Percentiles rank a stretch among this genome's conserved stretches.
phyloP scores from a whole-genome alignment of 176 grass and related monocot genomes.

The Juncus inflexus region DNA sequence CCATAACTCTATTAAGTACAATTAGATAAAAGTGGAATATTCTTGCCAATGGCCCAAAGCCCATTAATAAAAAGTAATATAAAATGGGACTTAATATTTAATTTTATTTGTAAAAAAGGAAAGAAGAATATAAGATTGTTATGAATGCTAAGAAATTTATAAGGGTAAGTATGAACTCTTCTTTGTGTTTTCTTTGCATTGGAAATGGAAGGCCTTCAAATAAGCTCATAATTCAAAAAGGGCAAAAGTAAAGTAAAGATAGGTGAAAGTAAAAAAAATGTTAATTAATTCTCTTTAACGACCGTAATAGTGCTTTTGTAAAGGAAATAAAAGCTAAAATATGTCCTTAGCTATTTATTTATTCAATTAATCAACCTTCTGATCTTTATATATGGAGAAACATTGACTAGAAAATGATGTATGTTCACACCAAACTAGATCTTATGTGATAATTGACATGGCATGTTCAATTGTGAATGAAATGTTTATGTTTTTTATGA shows the following conservation, averaged over 20 bases:
- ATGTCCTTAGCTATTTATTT: conserved; percentile 24
- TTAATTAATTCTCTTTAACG: conserved; percentile 22
- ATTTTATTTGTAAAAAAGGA: neutral
- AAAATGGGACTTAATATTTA: too few relatives aligned
- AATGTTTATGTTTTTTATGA: neutral
- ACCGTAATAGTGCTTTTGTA: conserved; percentile 16
- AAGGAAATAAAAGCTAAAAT: conserved; percentile 23
- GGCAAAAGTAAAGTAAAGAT: conserved; percentile 5
- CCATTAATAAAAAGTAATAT: too few relatives aligned
- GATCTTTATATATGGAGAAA: conserved; percentile 8
- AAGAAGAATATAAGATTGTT: conserved; percentile 6
- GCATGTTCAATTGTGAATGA: too few relatives aligned
- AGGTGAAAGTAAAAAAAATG: neutral
- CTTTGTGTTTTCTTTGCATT: conserved; percentile 15
- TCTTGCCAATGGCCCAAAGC: too few relatives aligned
- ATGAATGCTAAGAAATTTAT: neutral
- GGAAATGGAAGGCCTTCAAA: conserved; percentile 10
- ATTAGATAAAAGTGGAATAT: too few relatives aligned
- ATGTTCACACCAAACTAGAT: conserved; percentile 15
- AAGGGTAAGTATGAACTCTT: conserved; percentile 14
- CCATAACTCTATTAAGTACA: neutral
- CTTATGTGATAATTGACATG: neutral
- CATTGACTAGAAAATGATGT: conserved; percentile 4
- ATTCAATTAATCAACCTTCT: conserved; percentile 15
- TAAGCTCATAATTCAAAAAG: conserved; percentile 14